Evolutionary conservation across 2,329 filamentous ascomycete species (phyloP).

Genomic region (Scedosporium minutisporum): DNA sequence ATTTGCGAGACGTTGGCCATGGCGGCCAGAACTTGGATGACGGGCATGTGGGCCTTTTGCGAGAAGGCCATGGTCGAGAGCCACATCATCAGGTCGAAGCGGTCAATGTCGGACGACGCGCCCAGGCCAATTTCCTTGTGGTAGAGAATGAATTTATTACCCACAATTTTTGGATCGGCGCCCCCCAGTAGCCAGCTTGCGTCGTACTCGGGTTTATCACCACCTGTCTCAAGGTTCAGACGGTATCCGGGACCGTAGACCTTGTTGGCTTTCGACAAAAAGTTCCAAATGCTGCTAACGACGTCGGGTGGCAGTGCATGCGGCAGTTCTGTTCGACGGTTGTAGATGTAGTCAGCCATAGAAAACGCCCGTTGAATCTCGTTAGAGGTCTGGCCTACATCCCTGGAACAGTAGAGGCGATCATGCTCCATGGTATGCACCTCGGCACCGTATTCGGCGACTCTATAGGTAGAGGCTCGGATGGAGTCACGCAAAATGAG

Average conservation of each 20-base stretch:
- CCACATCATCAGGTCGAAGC: slow-evolving; percentile 12
- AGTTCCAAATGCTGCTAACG: slow-evolving; percentile 2
- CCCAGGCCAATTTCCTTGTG: not conserved
- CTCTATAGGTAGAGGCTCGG: slow-evolving; percentile 30
- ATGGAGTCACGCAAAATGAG: slow-evolving; percentile 14
- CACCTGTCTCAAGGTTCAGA: not conserved
- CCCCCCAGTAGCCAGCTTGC: slow-evolving; percentile 7
- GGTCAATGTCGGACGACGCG: not conserved
- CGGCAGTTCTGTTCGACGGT: not conserved
- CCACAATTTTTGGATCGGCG: not conserved
- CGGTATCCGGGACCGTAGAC: not conserved
- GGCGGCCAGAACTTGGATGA: slow-evolving; percentile 10
- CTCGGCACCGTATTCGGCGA: slow-evolving; percentile 19
- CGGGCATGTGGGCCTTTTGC: not conserved
- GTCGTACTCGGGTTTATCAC: slow-evolving; percentile 4
- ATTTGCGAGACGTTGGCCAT: not conserved
- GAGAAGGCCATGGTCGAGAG: slow-evolving; percentile 13
- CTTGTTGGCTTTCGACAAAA: not conserved
- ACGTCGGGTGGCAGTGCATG: not conserved
- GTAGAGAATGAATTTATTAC: not conserved
- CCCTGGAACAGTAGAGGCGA: slow-evolving; percentile 6
- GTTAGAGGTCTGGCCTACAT: not conserved
- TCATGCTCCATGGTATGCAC: slow-evolving; percentile 8
- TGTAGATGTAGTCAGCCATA: not conserved
- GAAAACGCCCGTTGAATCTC: not conserved